Base-by-base conservation (phyloP, 2,329 filamentous ascomycete species). In the Fusarium sp. region DNA sequence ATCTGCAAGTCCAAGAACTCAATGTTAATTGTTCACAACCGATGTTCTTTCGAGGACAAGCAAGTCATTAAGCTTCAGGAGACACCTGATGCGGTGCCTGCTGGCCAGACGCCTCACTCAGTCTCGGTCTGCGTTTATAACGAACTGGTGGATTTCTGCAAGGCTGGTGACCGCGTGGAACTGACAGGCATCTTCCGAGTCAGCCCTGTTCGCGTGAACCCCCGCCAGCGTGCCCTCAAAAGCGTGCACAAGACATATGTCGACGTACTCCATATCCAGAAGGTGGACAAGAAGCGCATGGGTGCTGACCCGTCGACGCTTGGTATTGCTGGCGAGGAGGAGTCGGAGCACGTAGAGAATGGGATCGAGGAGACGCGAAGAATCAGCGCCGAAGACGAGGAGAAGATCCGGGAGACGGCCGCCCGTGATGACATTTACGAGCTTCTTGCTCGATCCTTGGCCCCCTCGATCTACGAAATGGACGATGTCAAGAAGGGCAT, bases 401-500 rank as follows among this genome's bases (percentile, higher is more conserved):
- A 88, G 53, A 94, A 91, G 80, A 99, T 99, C 74, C 90, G 86
- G 71, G 88, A 85, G 57, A 95, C 91, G 10, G 91, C 91, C 10
- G 84, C 86, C 29, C 88, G 95, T 49, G 82, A 89, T 2, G 95
- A 99, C 75, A 88, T 99, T 50, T 99, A 99, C 75, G 93, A 99
- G 22, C 85, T 99, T 24, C 86, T 99, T 5, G 86, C 95, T 15
- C 88, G 94, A 34, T 98, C 94, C 2, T 82, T 99, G 26, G 95
- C 95, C 3, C 95, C 95, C 12, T 97, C 93, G 58, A 90, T 99
- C 72, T 97, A 96, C 79, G 95, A 99, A 77, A 91, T 96, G 88
- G 95, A 99, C 68, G 95, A 99, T 72, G 93, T 98, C 43, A 99
- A 99, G 83, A 99, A 99, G 79, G 95, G 95, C 10, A 97, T 99